A percentile compares a stretch with the other conserved stretches of the same genome.
These are phyloP conservation scores for Xylariaceae sp. DNA, from an alignment of 2,329 filamentous ascomycete genomes.

Conservation along the genomic window DNA sequence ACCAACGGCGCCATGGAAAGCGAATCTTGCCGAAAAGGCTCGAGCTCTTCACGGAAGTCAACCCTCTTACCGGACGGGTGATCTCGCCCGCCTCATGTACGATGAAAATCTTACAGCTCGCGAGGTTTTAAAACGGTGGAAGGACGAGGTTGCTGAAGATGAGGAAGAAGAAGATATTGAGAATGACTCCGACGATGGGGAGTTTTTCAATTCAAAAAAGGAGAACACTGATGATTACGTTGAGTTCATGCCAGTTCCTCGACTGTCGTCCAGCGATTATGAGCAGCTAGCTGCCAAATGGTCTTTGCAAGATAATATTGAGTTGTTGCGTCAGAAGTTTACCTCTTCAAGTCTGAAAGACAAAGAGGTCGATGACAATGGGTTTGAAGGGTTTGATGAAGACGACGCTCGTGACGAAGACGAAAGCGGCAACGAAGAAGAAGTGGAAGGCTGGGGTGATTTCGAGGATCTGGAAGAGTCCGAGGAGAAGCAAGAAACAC, in stretches of 20 bases:
- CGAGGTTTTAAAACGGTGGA: constrained; percentile 77
- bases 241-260: constrained; percentile 76
- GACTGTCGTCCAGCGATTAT: constrained; percentile 60
- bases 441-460: constrained; percentile 46
- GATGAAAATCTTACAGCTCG: constrained; percentile 71
- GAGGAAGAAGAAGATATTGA: constrained; percentile 58
- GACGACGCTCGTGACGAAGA: constrained; percentile 65
- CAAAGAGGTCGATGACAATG: constrained; percentile 49
- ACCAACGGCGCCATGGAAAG: constrained; percentile 78
- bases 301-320: constrained; percentile 73
- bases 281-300: constrained; percentile 79
- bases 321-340: constrained; percentile 70
- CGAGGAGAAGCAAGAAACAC: constrained; percentile 40
- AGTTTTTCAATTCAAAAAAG: constrained; percentile 62
- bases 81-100: constrained; percentile 86
- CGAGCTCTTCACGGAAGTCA: constrained; percentile 65
- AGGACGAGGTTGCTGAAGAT: constrained; percentile 57
- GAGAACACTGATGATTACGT: constrained; percentile 64
- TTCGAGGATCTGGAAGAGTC: constrained; percentile 74
- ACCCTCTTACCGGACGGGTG: constrained; percentile 70
- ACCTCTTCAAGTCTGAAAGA: constrained; percentile 62
- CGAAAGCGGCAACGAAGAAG: constrained; percentile 11
- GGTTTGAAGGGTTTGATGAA: constrained; percentile 51
- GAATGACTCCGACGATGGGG: constrained; percentile 55
- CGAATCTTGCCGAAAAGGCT: constrained; percentile 75